Conservation (phyloP, 2,329 filamentous ascomycete species). For the Diaporthe sp. region DNA sequence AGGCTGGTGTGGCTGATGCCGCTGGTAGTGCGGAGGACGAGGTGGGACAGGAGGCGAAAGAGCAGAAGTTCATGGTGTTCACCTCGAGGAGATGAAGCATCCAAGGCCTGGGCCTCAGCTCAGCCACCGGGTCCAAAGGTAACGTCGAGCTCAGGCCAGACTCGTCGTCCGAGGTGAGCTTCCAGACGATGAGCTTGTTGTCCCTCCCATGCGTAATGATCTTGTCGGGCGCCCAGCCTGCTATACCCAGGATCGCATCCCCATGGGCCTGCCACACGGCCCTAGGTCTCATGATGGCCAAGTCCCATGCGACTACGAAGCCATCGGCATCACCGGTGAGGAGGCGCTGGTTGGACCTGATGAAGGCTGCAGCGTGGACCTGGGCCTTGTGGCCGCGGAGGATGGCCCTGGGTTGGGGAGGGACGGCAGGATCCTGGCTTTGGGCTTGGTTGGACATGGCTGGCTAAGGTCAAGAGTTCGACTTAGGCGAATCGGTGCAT, state of each 20-base stretch:
- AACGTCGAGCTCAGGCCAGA: conserved; percentile 73
- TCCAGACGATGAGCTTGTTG: conserved; percentile 88
- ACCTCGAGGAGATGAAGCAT: conserved; percentile 86
- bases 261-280: conserved; percentile 91
- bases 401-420: conserved; percentile 69
- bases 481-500: conserved; percentile 21
- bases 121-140: conserved; percentile 73
- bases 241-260: conserved; percentile 80
- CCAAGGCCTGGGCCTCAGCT: conserved; percentile 77
- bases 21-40: conserved; percentile 41
- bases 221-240: conserved; percentile 77
- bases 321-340: conserved; percentile 91
- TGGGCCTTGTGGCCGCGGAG: conserved; percentile 87
- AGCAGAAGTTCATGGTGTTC: conserved; percentile 96
- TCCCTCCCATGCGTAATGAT: conserved; percentile 96
- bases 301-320: conserved; percentile 88
- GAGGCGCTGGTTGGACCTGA: conserved; percentile 80
- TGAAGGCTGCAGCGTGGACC: conserved; percentile 82
- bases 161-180: conserved; percentile 73
- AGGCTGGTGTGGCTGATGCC: conserved; percentile 38
- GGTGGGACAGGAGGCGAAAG: conserved; percentile 75
- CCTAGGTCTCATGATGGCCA: conserved; percentile 82
- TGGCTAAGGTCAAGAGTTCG: conserved; percentile 3
- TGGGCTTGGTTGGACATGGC: conserved; percentile 44
- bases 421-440: conserved; percentile 34